Evolutionary conservation across 371 early-diverging fungal species (phyloP), one percentile per base, ranked within the genome.

Genomic region (Chytridiales sp.): DNA sequence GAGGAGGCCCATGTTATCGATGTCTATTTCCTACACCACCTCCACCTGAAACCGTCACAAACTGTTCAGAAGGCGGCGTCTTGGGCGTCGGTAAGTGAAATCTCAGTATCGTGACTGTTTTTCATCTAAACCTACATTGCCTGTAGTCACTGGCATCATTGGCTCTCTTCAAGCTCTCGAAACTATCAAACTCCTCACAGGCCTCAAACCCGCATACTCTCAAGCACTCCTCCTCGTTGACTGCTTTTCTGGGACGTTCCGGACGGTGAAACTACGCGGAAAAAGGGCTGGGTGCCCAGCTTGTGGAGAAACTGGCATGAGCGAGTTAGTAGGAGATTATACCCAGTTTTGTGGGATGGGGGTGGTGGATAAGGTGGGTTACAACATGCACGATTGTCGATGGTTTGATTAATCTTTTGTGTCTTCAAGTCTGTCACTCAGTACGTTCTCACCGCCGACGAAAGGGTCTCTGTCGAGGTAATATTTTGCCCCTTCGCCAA

Each of bases 11-110:
- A 11, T 99, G 99, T 78, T 99, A 97, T 71, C 85, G 99, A 43
- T 99, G 99, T 71, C 69, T 99, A 47, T 97, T 93, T 74, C 98
- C 99, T 3, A 82, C 67, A 17, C 94, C 92, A 17, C 93, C 96
- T 6, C 91, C 94, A 4, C 76, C 92, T 0, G 92, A 88, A 44
- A 81, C 92, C 13, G 90, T 94, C 29, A 85, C 87, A 17, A 92
- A 85, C 69, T 99, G 99, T 74, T 83, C 87, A 13, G 95, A 95
- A 65, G 91, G 89, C n/a, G 99, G 99, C n/a, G 98, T 99, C 6
- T 73, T 99, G 39, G 99, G 99, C 35, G 90, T 90, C 38, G 66
- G 80, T 66, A 74, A 72, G 50, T 9, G 6, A 4, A 22, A n/a
- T 8, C 17, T 27, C 39, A 15, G 44, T 48, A 15, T 58, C n/a